These are phyloP conservation scores for Malassezia sp. DNA, from an alignment of 1,284 basidiomycete species.

Conservation along the genomic window DNA sequence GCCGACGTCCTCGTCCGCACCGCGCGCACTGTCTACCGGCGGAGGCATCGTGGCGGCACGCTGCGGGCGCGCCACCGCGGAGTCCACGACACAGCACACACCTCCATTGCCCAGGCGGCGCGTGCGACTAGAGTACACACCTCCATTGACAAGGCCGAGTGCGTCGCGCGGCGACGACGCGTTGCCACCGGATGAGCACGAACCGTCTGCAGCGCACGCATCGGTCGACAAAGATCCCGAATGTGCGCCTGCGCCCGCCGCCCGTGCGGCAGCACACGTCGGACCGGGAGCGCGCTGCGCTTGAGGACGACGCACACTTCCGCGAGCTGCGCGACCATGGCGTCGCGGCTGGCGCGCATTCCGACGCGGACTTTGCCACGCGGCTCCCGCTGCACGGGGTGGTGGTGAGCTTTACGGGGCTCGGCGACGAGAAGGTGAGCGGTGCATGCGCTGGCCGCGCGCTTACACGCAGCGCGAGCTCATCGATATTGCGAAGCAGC, in stretches of 20 bases:
- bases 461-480: too few relatives aligned
- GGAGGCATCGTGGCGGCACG: too few relatives aligned
- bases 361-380: constrained; percentile 32
- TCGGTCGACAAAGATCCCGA: constrained; percentile 43
- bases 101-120: too few relatives aligned
- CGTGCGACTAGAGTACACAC: too few relatives aligned
- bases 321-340: constrained; percentile 33
- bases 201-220: constrained; percentile 29
- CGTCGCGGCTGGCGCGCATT: constrained; percentile 32
- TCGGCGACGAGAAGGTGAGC: constrained; percentile 53
- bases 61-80: neutral
- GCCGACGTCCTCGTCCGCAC: too few relatives aligned
- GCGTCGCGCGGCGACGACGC: too few relatives aligned
- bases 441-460: constrained; percentile 52
- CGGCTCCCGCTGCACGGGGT: constrained; percentile 55
- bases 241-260: constrained; percentile 38
- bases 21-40: too few relatives aligned
- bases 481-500: constrained; percentile 61
- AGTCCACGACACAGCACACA: too few relatives aligned
- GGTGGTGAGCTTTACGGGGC: constrained; percentile 61
- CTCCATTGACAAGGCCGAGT: too few relatives aligned
- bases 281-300: constrained; percentile 19
- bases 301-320: constrained; percentile 33
- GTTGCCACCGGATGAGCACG: constrained; percentile 16
- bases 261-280: constrained; percentile 4